Conservation (phyloP, 73 alveolate genomes). For the Tetrahymena malaccensis region DNA sequence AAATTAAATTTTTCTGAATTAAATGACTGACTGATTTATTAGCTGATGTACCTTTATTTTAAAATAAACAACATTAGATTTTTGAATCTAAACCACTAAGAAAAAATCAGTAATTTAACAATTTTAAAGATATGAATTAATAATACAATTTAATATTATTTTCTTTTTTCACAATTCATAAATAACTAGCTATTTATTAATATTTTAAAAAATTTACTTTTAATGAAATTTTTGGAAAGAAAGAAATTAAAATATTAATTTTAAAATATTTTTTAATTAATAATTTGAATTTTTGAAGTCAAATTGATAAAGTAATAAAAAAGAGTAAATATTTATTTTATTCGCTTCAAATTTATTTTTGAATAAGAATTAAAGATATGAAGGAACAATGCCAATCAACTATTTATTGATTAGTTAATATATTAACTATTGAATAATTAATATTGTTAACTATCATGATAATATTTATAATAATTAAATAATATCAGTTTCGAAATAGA, state of each 20-base stretch:
- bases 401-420: no score
- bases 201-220: no score
- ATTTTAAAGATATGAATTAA: no score
- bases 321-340: neutral
- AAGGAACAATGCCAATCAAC: neutral
- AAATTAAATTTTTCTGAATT: no score
- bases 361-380: neutral
- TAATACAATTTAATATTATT: no score
- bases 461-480: neutral
- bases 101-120: neutral
- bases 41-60: neutral
- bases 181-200: no score
- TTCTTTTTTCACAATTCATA: no score
- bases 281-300: neutral
- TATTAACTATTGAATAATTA: neutral
- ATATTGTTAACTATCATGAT: neutral
- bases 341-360: neutral
- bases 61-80: no score
- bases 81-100: neutral
- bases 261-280: no score
- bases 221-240: no score
- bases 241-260: no score
- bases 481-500: neutral
- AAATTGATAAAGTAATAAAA: no score
- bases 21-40: neutral